These are phyloP conservation scores for Kurtzmaniella natalensis DNA, from an alignment of 1,139 yeast genomes.

Conservation along the genomic window DNA sequence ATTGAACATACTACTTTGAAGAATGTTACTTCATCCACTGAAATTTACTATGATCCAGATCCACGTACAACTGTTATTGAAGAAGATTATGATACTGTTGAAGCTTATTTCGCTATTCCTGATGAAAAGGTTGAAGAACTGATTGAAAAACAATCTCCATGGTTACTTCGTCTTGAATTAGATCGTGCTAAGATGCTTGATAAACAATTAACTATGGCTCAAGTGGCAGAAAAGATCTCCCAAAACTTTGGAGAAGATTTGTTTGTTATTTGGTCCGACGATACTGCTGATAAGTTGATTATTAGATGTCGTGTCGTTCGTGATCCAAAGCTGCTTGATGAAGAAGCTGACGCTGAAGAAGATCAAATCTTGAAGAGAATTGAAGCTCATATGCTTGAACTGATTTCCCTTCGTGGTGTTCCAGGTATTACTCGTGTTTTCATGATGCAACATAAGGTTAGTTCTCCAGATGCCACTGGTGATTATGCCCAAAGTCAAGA, in stretches of 20 bases:
- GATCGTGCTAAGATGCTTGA: conserved; percentile 99
- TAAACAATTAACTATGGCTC: conserved; percentile 96
- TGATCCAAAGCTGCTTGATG: conserved; percentile 90
- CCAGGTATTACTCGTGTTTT: conserved; percentile 89
- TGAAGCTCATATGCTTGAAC: conserved; percentile 94
- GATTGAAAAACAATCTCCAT: conserved; percentile 91
- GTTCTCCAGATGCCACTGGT: conserved; percentile 75
- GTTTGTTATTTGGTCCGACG: conserved; percentile 98
- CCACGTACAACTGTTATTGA: conserved; percentile 94
- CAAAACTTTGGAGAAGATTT: conserved; percentile 92
- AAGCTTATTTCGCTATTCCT: conserved; percentile 94
- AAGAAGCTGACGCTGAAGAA: conserved; percentile 93
- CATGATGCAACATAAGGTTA: conserved; percentile 90
- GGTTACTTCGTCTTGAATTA: conserved; percentile 92
- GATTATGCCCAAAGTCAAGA: conserved; percentile 87
- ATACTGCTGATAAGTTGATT: conserved; percentile 93
- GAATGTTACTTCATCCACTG: conserved; percentile 96
- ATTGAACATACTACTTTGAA: conserved; percentile 93
- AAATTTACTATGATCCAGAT: conserved; percentile 96
- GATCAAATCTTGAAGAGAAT: conserved; percentile 94
- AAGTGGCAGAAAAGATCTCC: conserved; percentile 94
- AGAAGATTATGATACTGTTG: conserved; percentile 96
- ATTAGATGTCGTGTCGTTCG: conserved; percentile 98
- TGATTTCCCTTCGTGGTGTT: conserved; percentile 93
- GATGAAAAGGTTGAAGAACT: conserved; percentile 96